Base-by-base conservation (phyloP, 345 rosid species). In the Noccaea caerulescens region DNA sequence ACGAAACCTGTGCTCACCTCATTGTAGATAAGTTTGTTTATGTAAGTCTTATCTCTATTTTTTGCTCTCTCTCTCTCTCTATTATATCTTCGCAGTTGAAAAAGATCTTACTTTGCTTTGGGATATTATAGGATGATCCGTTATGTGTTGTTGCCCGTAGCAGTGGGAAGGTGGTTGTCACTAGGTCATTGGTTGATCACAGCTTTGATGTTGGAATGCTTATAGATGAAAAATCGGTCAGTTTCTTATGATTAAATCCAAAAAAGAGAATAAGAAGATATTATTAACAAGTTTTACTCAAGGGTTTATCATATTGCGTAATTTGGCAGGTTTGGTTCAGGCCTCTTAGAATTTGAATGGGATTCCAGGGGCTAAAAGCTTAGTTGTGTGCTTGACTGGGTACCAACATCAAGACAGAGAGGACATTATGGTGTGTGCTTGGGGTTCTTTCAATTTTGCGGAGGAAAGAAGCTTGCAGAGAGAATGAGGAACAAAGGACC, bases 381-480 rank as follows among this genome's bases (percentile, higher is more conserved):
- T 94, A 46, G 72, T 83, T 42, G 58, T 88, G 67, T 91, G 99
- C 73, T 85, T 94, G 81, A 91, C 99, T 42, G 96, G 98, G 10
- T 94, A 91, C 83, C 92, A 83, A 72, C 80, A 97, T 34, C 97
- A 88, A 72, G 99, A 91, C 71, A 82, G 98, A 71, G 98, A 94
- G 0, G 96, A 94, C 74, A 84, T 92, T 45, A 94, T 89, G 99
- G 99, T 95, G 68, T 14, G 45, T 52, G 41, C 32, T 64, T 58
- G 27, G 27, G 27, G 27, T 25, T 25, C 27, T 25, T 25, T 25
- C 27, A 25, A 25, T 25, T 25, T 25, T 25, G 27, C 27, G 27
- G 27, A 25, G 1, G 27, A 25, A 25, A 3, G 27, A 25, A 25
- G 18, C 18, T 16, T 16, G 18, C 18, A 16, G 18, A 16, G 18